Evolutionary conservation across 306 rosid genomes (phyloP), one percentile per base, ranked within the genome.

Genomic region (Leucaena leucocephala): DNA sequence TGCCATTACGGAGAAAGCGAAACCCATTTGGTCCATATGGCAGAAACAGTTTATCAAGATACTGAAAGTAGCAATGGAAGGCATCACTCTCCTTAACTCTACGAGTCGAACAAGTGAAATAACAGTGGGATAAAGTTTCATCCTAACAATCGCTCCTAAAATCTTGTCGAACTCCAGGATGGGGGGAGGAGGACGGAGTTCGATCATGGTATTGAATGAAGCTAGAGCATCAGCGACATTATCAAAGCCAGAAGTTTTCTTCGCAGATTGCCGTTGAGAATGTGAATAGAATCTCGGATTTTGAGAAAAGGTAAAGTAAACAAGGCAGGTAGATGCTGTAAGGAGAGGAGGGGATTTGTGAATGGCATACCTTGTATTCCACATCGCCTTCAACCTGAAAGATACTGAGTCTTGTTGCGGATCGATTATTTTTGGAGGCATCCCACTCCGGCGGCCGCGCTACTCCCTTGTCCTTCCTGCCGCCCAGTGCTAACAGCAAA

Each of bases 21-120:
- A 85, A 14, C 64, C 15, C 52, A 78, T 74, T 13, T 64, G 80
- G 75, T 54, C 45, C 45, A 74, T 39, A 45, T 52, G 88, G 80
- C 85, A 77, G 33, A 67, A 75, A 64, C 85, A 85, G 57, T 85
- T 81, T 39, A 78, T 81, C 78, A 85, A 62, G 78, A 85, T 85
- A 55, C 5, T 74, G 19, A 85, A 65, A 22, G 81, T 74, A 22
- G 78, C 82, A 35, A 85, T 39, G 15, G 81, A 81, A 12, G 85
- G 88, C 5, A 66, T 67, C 52, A 85, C 2, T 48, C 78, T 63
- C 34, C 44, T 74, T 0, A 63, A 15, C 44, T 70, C 81, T 10
- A 85, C 64, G 19, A 69, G 78, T 3, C 42, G 21, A 46, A 77
- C 71, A 55, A 81, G 85, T 5, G 88, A 85, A 52, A 81, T 81